phyloP scores from a whole-genome alignment of 2,329 filamentous ascomycete genomes.

The Apiospora pterosperma region DNA sequence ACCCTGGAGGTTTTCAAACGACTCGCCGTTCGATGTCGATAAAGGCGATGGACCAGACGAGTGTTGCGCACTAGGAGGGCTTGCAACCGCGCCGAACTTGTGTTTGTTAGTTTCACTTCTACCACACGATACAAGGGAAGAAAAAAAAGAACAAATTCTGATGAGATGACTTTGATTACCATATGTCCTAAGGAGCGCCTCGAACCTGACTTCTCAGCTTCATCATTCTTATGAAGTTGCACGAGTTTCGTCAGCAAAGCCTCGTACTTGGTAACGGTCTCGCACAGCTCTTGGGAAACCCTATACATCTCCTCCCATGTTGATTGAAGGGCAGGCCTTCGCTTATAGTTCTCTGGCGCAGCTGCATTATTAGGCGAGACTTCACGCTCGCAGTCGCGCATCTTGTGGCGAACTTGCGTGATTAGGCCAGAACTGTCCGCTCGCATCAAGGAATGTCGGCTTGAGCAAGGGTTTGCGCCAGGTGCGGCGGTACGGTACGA shows the following conservation, averaged over 20 bases:
- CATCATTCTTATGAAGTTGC: background rate
- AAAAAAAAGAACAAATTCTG: background rate
- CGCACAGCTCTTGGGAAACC: background rate
- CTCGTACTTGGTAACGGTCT: background rate
- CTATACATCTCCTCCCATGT: background rate
- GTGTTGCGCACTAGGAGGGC: too few species aligned
- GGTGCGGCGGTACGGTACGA: too few species aligned
- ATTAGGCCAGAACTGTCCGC: too few species aligned
- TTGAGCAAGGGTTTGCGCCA: too few species aligned
- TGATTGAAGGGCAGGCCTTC: too few species aligned
- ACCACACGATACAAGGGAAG: background rate
- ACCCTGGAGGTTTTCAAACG: background rate
- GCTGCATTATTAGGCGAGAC: too few species aligned
- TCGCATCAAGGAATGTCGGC: too few species aligned
- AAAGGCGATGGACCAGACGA: background rate
- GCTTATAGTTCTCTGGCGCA: too few species aligned
- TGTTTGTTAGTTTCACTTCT: background rate
- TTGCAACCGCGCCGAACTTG: too few species aligned
- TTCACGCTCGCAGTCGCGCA: too few species aligned
- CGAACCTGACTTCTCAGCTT: background rate
- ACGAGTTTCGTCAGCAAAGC: background rate
- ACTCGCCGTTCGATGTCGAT: background rate
- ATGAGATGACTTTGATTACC: background rate
- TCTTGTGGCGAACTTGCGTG: too few species aligned
- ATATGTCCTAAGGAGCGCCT: background rate